These are phyloP conservation scores for Lactarius hatsudake DNA, from an alignment of 768 basidiomycete species.

Conservation along the genomic window DNA sequence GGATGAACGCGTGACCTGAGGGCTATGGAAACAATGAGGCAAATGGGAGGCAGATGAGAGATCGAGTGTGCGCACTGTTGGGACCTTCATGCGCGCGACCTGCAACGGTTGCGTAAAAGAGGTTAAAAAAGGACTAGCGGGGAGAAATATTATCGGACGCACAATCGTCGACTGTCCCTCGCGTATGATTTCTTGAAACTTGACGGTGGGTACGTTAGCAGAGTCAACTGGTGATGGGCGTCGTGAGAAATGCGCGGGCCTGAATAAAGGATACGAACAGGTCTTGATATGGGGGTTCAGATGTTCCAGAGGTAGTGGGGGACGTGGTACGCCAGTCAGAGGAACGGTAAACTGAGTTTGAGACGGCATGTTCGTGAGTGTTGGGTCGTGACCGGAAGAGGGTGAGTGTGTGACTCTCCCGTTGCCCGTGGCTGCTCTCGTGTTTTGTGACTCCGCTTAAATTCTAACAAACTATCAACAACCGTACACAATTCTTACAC, in stretches of 20 bases:
- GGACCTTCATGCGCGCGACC: constrained; percentile 89
- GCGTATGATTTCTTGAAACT: constrained; percentile 88
- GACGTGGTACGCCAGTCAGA: constrained; percentile 24
- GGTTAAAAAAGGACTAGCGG: constrained; percentile 12
- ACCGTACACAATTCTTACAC: constrained; percentile 26
- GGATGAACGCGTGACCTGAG: constrained; percentile 85
- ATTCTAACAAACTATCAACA: constrained; percentile 9
- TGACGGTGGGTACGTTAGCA: constrained; percentile 64
- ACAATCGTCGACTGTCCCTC: constrained; percentile 87
- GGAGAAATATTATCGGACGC: constrained; percentile 32
- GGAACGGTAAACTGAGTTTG: constrained; percentile 23
- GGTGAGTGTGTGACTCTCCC: constrained; percentile 7
- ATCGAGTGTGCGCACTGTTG: constrained; percentile 46
- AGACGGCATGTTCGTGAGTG: constrained; percentile 23
- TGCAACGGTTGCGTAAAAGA: constrained; percentile 34
- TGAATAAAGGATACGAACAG: constrained; percentile 29
- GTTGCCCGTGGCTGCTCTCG: constrained; percentile 15
- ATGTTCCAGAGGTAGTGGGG: constrained; percentile 27
- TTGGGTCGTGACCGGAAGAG: constrained; percentile 1
- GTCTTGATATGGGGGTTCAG: constrained; percentile 32
- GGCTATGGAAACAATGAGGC: constrained; percentile 44
- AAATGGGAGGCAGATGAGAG: constrained; percentile 22
- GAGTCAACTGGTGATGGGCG: constrained; percentile 37
- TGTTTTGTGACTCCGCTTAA: constrained; percentile 20
- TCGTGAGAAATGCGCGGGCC: constrained; percentile 19